Percentiles rank a stretch among this genome's conserved stretches.
phyloP scores from a whole-genome alignment of 2,329 filamentous ascomycete species.

The Exophiala viscosa region DNA sequence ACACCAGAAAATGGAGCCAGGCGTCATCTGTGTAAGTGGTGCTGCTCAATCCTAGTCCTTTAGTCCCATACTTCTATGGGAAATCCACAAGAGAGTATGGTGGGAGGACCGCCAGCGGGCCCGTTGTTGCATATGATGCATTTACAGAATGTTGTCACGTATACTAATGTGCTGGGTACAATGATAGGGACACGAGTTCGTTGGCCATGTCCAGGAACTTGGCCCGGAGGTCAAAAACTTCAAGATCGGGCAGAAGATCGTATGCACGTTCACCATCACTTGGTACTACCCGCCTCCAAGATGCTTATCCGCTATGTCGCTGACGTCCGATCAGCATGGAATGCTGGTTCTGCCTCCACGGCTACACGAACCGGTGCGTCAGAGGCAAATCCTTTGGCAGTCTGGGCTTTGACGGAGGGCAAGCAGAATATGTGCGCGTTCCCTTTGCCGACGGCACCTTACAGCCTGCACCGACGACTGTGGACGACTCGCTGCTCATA shows the following conservation, averaged over 20 bases:
- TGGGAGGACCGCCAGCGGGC: too few relatives aligned
- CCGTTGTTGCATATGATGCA: too few relatives aligned
- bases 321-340: slow-evolving; percentile 46
- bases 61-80: too few relatives aligned
- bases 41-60: too few relatives aligned
- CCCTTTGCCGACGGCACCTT: slow-evolving; percentile 50
- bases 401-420: slow-evolving; percentile 51
- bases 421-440: slow-evolving; percentile 54
- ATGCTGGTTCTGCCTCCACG: slow-evolving; percentile 50
- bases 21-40: slow-evolving; percentile 39
- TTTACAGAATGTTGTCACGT: too few relatives aligned
- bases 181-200: slow-evolving; percentile 51
- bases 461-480: slow-evolving; percentile 39
- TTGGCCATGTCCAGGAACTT: slow-evolving; percentile 45
- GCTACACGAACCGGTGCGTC: slow-evolving; percentile 51
- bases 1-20: slow-evolving; percentile 44
- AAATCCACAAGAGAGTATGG: too few relatives aligned
- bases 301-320: too few relatives aligned
- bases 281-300: slow-evolving; percentile 28
- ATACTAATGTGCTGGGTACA: too few relatives aligned
- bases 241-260: slow-evolving; percentile 48
- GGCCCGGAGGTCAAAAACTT: slow-evolving; percentile 46
- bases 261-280: slow-evolving; percentile 50
- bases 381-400: slow-evolving; percentile 43
- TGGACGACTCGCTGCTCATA: slow-evolving; percentile 29